Evolutionary conservation across 192 early-diverging fungal species (phyloP).

Genomic region (Podila epigama): DNA sequence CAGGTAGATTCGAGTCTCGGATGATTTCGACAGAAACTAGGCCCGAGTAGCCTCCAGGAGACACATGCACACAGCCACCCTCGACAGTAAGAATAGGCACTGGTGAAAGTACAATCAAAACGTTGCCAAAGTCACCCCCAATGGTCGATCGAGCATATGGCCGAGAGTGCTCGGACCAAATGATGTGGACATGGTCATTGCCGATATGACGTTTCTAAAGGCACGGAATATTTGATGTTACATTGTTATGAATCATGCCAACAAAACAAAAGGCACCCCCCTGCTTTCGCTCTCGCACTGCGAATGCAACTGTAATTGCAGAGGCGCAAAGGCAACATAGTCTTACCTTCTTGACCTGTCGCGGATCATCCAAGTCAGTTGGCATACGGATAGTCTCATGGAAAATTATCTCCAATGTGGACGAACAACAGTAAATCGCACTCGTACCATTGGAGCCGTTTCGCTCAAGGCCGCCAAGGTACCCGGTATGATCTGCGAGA

Average conservation of each 20-base stretch:
- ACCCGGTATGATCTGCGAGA: constrained; percentile 83
- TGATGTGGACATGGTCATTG: constrained; percentile 98
- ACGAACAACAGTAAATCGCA: constrained; percentile 86
- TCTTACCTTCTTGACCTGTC: constrained; percentile 91
- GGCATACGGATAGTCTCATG: constrained; percentile 93
- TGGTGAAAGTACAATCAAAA: constrained; percentile 90
- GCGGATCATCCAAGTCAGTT: constrained; percentile 76
- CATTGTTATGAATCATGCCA: neutral
- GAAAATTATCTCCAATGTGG: constrained; percentile 88
- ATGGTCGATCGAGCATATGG: constrained; percentile 91
- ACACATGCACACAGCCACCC: neutral
- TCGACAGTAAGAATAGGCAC: constrained; percentile 60
- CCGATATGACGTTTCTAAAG: constrained; percentile 92
- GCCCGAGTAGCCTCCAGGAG: neutral
- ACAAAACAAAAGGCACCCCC: neutral
- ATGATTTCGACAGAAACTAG: constrained; percentile 63
- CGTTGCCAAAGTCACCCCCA: constrained; percentile 98
- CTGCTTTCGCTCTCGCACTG: too few species aligned
- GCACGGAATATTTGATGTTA: neutral
- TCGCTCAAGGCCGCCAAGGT: constrained; percentile 84
- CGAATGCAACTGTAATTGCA: neutral
- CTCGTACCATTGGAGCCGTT: constrained; percentile 77
- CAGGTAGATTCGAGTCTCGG: constrained; percentile 63
- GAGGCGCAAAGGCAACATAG: neutral
- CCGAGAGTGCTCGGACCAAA: constrained; percentile 95